Evolutionary conservation across 164 flowering plant species (phyloP), one percentile per base, ranked within the genome.

Genomic region (Chimonanthus salicifolius): DNA sequence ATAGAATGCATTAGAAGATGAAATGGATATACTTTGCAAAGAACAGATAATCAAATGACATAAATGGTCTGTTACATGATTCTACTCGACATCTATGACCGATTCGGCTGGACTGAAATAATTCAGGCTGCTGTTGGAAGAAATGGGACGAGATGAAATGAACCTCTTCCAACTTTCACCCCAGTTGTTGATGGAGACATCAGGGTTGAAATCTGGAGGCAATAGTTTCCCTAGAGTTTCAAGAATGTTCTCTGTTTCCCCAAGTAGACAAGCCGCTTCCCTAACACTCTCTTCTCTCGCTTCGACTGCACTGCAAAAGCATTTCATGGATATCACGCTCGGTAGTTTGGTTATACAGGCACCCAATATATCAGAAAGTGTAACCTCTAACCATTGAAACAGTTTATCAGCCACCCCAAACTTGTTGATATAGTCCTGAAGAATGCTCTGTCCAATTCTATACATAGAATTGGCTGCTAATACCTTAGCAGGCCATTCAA

Each of bases 261-360:
- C 50, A 47, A 68, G 70, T 47, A 68, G 51, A 48, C 7, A 68
- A 1, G 54, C 70, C 4, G 70, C 70, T 11, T 47, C 50, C 9
- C 70, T 68, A 15, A 68, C 20, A 13, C 51, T 6, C 1, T 47
- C 70, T 68, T 68, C 70, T 46, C 7, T 48, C 2, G 11, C 18
- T 48, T 68, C 20, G 4, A 15, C 47, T 20, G 70, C 3, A 68
- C 43, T 3, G 54, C 6, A n/a, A 6, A 4, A 16, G 43, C 43
- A 68, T 47, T 68, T n/a, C 8, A 47, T n/a, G 54, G 20, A 48
- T 47, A 68, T 47, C 70, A 47, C 70, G 11, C 4, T 47, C 8
- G 70, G 70, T 48, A 68, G 47, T 10, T 48, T 68, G 51, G 70
- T 68, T 13, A 68, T 50, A 68, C 51, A 47, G 13, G 70, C 70